Evolutionary conservation across 164 flowering plant genomes (phyloP).

Genomic region (Brasenia schreberi): DNA sequence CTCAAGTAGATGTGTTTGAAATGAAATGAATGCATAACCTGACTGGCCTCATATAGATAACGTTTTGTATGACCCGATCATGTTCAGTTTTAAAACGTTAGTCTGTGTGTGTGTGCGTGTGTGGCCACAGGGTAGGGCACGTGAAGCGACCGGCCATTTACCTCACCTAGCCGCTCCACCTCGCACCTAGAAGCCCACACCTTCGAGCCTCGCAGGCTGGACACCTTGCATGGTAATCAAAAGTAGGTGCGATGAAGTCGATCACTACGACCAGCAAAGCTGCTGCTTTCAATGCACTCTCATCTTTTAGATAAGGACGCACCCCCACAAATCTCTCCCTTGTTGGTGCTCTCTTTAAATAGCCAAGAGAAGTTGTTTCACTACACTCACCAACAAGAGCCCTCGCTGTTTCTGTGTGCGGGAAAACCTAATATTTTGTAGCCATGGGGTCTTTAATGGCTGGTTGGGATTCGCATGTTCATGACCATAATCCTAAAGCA

Average conservation of each 20-base stretch:
- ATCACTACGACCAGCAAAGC: neutral
- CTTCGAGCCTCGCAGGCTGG: neutral
- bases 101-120: too few relatives aligned
- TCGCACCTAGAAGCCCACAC: neutral
- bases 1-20: too few relatives aligned
- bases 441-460: conserved; percentile 74
- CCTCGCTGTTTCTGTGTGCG: neutral
- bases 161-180: neutral
- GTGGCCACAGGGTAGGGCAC: too few relatives aligned
- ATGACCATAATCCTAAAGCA: conserved; percentile 25
- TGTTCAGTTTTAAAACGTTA: too few relatives aligned
- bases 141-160: too few relatives aligned
- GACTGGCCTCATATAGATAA: too few relatives aligned
- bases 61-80: too few relatives aligned
- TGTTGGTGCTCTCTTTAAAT: neutral
- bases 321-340: neutral
- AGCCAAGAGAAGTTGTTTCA: neutral
- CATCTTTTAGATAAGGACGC: neutral
- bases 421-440: neutral
- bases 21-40: too few relatives aligned
- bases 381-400: neutral
- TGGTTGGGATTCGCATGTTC: conserved; percentile 59
- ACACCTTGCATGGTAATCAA: neutral
- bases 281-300: neutral
- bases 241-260: too few relatives aligned